Conservation (phyloP, 139 green algal species). For the Micromonas pusilla region DNA sequence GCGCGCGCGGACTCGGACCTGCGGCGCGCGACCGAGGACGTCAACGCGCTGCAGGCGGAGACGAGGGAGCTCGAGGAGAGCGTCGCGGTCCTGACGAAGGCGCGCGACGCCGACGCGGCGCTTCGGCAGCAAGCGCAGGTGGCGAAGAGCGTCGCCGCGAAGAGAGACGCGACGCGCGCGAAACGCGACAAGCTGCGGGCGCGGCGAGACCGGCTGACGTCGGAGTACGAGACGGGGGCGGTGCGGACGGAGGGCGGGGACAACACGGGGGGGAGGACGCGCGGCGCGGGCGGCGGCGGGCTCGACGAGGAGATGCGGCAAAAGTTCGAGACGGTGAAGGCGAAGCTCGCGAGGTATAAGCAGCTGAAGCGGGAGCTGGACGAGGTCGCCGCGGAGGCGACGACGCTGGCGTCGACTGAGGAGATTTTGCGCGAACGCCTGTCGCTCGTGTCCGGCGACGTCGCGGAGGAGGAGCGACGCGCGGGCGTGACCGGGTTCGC, state of each 20-base stretch:
- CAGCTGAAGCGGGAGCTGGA: slow-evolving; percentile 11
- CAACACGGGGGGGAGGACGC: neutral
- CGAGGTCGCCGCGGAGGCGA: slow-evolving; percentile 7
- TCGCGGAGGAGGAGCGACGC: neutral
- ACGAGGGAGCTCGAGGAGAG: neutral
- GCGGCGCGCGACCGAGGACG: neutral
- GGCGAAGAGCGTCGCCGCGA: neutral
- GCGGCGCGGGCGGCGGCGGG: neutral
- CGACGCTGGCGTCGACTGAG: neutral
- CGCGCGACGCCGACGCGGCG: neutral
- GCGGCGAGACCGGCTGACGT: neutral
- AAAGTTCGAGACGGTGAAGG: slow-evolving; percentile 24
- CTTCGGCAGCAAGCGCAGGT: slow-evolving; percentile 8
- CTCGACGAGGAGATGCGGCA: slow-evolving; percentile 6
- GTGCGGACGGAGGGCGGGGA: neutral
- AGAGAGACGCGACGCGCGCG: neutral
- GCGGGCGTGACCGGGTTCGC: slow-evolving; percentile 13
- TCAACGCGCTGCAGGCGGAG: neutral
- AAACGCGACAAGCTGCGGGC: neutral
- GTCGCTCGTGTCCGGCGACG: neutral
- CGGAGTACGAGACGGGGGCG: neutral
- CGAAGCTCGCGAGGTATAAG: slow-evolving; percentile 26
- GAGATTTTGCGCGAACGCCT: neutral
- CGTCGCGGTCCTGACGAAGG: neutral
- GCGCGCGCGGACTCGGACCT: neutral